phyloP scores from a whole-genome alignment of 106 monocot species.

The Dendrobium chrysotoxum region DNA sequence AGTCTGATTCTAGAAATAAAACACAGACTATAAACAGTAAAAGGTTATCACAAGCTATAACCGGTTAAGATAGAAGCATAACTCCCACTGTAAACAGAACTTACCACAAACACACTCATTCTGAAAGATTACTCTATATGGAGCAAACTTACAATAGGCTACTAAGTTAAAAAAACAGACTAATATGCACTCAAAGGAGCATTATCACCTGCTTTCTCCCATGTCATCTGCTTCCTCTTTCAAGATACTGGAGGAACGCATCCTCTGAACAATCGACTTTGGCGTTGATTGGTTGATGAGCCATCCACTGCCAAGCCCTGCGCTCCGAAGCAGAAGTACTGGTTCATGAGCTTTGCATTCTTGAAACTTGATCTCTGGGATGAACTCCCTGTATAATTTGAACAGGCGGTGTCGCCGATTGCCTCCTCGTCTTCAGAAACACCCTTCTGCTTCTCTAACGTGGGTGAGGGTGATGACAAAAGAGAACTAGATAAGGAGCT shows the following conservation, averaged over 20 bases:
- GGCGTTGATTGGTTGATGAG: conserved; percentile 15
- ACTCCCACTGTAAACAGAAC: background rate
- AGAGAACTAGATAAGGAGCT: conserved; percentile 15
- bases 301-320: conserved; percentile 39
- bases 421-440: conserved; percentile 31
- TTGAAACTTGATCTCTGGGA: conserved; percentile 17
- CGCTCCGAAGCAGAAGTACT: conserved; percentile 76
- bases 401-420: conserved; percentile 19
- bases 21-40: background rate
- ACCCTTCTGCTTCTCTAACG: conserved; percentile 30
- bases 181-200: no score
- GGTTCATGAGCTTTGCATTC: conserved; percentile 48
- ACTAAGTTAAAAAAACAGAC: background rate
- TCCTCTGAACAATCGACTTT: conserved; percentile 28
- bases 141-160: background rate
- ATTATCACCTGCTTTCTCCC: background rate
- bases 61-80: background rate
- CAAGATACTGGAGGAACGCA: conserved; percentile 37
- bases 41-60: background rate
- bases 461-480: conserved; percentile 23
- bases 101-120: background rate
- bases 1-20: background rate
- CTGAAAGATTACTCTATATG: background rate
- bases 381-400: conserved; percentile 18
- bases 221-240: background rate